Conservation (phyloP, 129 eudicot species). For the Sambucus nigra region DNA sequence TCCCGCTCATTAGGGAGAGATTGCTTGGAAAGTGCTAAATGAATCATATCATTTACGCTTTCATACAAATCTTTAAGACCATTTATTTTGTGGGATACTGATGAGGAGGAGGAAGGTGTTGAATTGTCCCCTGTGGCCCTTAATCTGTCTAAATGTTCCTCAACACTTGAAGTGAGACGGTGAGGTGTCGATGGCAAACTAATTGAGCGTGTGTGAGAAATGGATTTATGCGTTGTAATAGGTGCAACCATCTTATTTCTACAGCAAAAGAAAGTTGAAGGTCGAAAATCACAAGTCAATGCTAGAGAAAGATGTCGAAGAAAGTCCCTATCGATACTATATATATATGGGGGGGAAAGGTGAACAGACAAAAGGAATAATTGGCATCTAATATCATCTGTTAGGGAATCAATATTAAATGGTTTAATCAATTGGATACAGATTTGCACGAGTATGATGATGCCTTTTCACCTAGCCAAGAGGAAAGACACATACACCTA, state of each 20-base stretch:
- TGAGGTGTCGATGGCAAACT: constrained; percentile 17
- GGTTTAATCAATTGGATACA: too few species aligned
- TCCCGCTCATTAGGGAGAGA: background rate
- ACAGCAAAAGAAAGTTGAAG: background rate
- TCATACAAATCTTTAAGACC: constrained; percentile 15
- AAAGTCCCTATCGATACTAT: background rate
- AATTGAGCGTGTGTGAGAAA: constrained; percentile 11
- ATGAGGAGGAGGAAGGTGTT: constrained; percentile 12
- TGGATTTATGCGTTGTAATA: background rate
- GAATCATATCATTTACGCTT: constrained; percentile 21
- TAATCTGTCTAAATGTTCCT: constrained; percentile 11
- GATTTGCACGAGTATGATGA: too few species aligned
- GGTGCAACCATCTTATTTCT: too few species aligned
- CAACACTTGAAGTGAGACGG: background rate
- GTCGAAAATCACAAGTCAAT: too few species aligned
- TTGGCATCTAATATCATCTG: too few species aligned
- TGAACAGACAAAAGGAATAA: constrained; percentile 14
- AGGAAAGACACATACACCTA: too few species aligned
- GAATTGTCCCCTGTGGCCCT: constrained; percentile 6
- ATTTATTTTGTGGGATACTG: background rate
- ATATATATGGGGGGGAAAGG: constrained; percentile 4
- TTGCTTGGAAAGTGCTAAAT: constrained; percentile 6
- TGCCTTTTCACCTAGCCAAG: too few species aligned
- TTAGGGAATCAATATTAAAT: too few species aligned
- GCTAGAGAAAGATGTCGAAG: background rate